These are phyloP conservation scores for Hymenoscyphus occultus DNA, from an alignment of 2,329 filamentous ascomycete species.

Conservation along the genomic window DNA sequence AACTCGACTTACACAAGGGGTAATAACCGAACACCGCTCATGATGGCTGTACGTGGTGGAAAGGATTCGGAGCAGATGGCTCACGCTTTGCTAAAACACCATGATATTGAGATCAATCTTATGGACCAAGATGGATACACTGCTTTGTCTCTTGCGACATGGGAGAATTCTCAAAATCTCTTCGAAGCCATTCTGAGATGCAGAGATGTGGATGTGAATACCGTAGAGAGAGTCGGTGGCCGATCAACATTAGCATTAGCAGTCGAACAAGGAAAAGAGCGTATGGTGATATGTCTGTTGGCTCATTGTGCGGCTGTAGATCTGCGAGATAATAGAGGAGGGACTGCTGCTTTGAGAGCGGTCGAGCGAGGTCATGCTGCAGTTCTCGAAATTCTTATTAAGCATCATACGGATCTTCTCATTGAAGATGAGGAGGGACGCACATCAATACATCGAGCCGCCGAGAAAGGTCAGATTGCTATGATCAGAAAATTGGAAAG, in stretches of 20 bases:
- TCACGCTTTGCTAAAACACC: conserved; percentile 12
- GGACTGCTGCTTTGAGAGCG: conserved; percentile 15
- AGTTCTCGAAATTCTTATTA: conserved; percentile 8
- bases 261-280: conserved; percentile 9
- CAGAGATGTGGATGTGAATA: conserved; percentile 10
- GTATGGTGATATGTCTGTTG: conserved; percentile 13
- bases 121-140: conserved; percentile 17
- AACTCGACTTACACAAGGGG: conserved; percentile 13
- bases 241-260: conserved; percentile 19
- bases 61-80: conserved; percentile 12
- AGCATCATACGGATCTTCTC: conserved; percentile 9
- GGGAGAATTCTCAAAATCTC: conserved; percentile 5
- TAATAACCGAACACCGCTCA: conserved; percentile 17
- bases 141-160: conserved; percentile 17
- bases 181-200: conserved; percentile 13
- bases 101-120: conserved; percentile 13
- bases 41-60: conserved; percentile 10
- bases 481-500: conserved; percentile 14
- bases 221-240: conserved; percentile 6
- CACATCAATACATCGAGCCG: conserved; percentile 17
- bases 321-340: conserved; percentile 11
- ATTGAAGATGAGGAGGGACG: conserved; percentile 18
- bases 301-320: conserved; percentile 13
- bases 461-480: conserved; percentile 9
- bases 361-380: conserved; percentile 13